Conservation (phyloP, 768 basidiomycete species). For the Mycena floridula region DNA sequence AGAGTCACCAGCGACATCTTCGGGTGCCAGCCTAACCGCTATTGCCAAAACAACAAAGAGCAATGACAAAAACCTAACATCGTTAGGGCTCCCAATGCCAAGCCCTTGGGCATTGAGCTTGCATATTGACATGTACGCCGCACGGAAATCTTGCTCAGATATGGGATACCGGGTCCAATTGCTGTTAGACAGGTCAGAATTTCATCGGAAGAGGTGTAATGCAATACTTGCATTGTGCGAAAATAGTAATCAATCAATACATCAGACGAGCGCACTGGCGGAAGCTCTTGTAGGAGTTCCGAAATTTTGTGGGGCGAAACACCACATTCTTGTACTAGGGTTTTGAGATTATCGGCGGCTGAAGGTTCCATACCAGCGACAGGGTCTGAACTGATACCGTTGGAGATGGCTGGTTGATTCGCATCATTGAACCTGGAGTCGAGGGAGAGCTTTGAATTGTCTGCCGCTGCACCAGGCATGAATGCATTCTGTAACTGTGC, state of each 20-base stretch:
- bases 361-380: conserved; percentile 38
- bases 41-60: conserved; percentile 91
- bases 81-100: conserved; percentile 59
- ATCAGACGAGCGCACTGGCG: conserved; percentile 68
- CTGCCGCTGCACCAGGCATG: conserved; percentile 28
- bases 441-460: background rate
- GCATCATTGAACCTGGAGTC: background rate
- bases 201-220: conserved; percentile 10
- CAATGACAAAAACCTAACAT: conserved; percentile 84
- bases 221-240: conserved; percentile 49
- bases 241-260: conserved; percentile 83
- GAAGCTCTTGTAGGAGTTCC: conserved; percentile 84
- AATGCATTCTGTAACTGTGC: conserved; percentile 49
- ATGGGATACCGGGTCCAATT: conserved; percentile 94
- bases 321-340: conserved; percentile 87
- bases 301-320: conserved; percentile 87
- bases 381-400: background rate
- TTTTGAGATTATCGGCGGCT: conserved; percentile 79
- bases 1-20: conserved; percentile 76
- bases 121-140: conserved; percentile 59
- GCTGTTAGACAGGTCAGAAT: conserved; percentile 30
- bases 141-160: conserved; percentile 77
- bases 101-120: conserved; percentile 55
- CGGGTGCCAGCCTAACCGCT: conserved; percentile 79
- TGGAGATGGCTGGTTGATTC: background rate